Evolutionary conservation across 176 grass and related monocot species (phyloP).

Genomic region (Oryza nivara): DNA sequence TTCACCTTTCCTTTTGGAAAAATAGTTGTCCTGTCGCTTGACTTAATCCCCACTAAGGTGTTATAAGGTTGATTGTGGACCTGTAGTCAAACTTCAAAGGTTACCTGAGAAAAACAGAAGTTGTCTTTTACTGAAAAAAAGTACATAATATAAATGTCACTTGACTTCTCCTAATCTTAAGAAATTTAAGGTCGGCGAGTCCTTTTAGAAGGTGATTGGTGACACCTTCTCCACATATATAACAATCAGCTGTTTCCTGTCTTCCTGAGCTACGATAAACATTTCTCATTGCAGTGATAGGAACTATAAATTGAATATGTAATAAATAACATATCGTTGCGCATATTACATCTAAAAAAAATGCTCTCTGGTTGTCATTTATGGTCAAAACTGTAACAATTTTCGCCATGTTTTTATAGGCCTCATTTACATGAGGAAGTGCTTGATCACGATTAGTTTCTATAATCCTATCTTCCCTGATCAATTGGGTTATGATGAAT

Average conservation of each 20-base stretch:
- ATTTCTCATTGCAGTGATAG: background rate
- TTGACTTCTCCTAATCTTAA: background rate
- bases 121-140: background rate
- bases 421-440: conserved; percentile 30
- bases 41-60: background rate
- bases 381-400: background rate
- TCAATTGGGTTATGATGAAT: background rate
- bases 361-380: background rate
- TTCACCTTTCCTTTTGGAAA: background rate
- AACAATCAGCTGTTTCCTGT: background rate
- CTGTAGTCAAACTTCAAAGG: background rate
- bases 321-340: background rate
- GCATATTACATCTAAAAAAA: background rate
- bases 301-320: background rate
- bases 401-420: conserved; percentile 11
- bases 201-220: background rate
- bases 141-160: background rate
- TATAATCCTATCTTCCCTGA: background rate
- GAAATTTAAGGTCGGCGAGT: background rate
- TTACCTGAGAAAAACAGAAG: background rate
- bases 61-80: background rate
- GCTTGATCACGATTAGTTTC: background rate
- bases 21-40: background rate
- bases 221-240: background rate
- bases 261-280: background rate